phyloP scores from a whole-genome alignment of 2,329 filamentous ascomycete species.

The Calycina marina region DNA sequence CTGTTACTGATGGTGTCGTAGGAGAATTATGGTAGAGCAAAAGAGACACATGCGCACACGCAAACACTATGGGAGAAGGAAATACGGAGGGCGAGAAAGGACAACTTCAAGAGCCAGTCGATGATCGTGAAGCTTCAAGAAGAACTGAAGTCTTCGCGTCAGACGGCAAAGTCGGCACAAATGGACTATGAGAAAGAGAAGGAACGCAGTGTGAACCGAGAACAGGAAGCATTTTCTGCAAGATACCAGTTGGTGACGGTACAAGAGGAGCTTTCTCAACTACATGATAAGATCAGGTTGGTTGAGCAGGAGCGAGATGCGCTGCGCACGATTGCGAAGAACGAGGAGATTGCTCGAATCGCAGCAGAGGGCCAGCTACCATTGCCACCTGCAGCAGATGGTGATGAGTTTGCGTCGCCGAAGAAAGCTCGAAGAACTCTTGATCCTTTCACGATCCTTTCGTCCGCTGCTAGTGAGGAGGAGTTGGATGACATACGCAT shows the following conservation, averaged over 20 bases:
- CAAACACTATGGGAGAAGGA: conserved; percentile 61
- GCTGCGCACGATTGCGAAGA: conserved; percentile 55
- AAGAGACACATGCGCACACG: conserved; percentile 53
- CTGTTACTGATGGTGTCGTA: conserved; percentile 22
- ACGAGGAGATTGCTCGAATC: conserved; percentile 58
- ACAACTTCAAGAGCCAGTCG: conserved; percentile 62
- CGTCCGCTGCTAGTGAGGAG: conserved; percentile 34
- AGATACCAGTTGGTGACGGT: conserved; percentile 49
- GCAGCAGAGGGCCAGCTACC: conserved; percentile 58
- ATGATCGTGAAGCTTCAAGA: conserved; percentile 57
- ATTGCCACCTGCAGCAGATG: conserved; percentile 39
- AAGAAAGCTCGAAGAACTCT: conserved; percentile 33
- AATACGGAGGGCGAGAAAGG: conserved; percentile 53
- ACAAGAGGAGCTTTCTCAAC: conserved; percentile 51
- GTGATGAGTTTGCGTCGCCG: conserved; percentile 49
- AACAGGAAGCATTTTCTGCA: conserved; percentile 55
- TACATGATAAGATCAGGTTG: conserved; percentile 46
- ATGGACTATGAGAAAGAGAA: conserved; percentile 48
- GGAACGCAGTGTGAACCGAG: conserved; percentile 42
- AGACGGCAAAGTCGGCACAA: conserved; percentile 36
- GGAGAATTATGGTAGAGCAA: conserved; percentile 57
- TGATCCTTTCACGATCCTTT: conserved; percentile 34
- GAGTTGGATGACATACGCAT: conserved; percentile 31
- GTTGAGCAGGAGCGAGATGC: conserved; percentile 63
- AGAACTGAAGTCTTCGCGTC: conserved; percentile 49